Evolutionary conservation across 2,329 filamentous ascomycete genomes (phyloP).

Genomic region (Ophiosphaerella herpotricha): DNA sequence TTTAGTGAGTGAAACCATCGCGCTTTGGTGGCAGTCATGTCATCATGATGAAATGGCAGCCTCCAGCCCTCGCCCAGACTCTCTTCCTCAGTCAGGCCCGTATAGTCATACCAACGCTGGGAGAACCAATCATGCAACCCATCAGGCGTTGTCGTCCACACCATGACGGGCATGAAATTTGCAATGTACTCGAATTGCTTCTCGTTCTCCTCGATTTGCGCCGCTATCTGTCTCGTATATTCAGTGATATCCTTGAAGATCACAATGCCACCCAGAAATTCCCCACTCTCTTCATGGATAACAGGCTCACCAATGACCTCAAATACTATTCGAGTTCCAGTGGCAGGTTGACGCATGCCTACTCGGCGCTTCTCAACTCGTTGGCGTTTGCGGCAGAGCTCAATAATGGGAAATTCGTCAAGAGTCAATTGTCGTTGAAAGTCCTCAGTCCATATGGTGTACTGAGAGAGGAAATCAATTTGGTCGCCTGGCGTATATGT

Average conservation of each 20-base stretch:
- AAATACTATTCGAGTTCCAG: slow-evolving; percentile 60
- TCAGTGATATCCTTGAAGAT: slow-evolving; percentile 74
- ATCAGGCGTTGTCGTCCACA: slow-evolving; percentile 73
- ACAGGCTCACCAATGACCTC: slow-evolving; percentile 72
- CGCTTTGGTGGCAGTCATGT: slow-evolving; percentile 60
- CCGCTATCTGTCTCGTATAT: slow-evolving; percentile 69
- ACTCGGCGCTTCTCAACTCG: slow-evolving; percentile 64
- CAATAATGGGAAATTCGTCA: slow-evolving; percentile 69
- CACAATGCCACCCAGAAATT: slow-evolving; percentile 74
- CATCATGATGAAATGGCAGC: slow-evolving; percentile 71
- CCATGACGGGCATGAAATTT: slow-evolving; percentile 62
- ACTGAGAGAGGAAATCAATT: slow-evolving; percentile 62
- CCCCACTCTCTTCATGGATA: slow-evolving; percentile 67
- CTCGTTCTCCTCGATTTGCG: slow-evolving; percentile 72
- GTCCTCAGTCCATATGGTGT: slow-evolving; percentile 67
- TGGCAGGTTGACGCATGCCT: slow-evolving; percentile 62
- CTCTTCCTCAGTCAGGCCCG: slow-evolving; percentile 64
- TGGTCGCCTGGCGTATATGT: slow-evolving; percentile 44
- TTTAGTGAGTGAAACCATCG: slow-evolving; percentile 66
- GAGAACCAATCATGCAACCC: slow-evolving; percentile 76
- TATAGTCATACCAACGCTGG: slow-evolving; percentile 79
- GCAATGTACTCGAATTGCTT: slow-evolving; percentile 76
- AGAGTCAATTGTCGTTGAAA: slow-evolving; percentile 63
- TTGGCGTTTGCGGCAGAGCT: slow-evolving; percentile 65
- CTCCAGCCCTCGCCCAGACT: slow-evolving; percentile 68